Conservation (phyloP, 2,329 filamentous ascomycete genomes). For the Phialophora macrospora region DNA sequence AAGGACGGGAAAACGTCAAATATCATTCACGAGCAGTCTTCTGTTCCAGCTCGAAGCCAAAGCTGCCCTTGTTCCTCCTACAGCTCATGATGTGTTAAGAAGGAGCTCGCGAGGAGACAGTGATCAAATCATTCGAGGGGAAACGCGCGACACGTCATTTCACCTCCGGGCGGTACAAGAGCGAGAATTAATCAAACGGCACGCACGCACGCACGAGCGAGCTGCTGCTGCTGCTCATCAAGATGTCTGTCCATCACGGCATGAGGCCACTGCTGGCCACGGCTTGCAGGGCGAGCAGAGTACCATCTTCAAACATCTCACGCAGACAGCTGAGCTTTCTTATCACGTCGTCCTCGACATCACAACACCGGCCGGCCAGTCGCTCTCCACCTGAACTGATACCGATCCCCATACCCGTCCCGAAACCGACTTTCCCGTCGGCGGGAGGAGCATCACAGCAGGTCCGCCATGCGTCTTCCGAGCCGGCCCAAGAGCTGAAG, state of each 20-base stretch:
- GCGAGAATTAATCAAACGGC: not conserved
- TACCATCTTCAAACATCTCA: constrained; percentile 3
- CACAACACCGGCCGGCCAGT: constrained; percentile 5
- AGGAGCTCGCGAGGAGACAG: not conserved
- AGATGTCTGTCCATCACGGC: constrained; percentile 21
- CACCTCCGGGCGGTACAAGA: not conserved
- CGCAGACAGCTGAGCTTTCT: constrained; percentile 24
- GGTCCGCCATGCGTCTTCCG: constrained; percentile 22
- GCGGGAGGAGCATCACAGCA: not conserved
- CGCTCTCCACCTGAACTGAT: constrained; percentile 8
- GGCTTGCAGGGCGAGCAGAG: constrained; percentile 4
- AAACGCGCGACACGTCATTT: not conserved
- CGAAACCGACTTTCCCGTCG: not conserved
- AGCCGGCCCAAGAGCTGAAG: constrained; percentile 38
- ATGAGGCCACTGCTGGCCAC: constrained; percentile 24
- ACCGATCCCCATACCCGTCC: constrained; percentile 4
- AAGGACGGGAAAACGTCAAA: not conserved
- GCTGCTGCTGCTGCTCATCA: not conserved
- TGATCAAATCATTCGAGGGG: not conserved
- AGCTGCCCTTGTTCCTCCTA: not conserved
- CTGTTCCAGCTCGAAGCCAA: not conserved
- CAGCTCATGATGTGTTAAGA: not conserved
- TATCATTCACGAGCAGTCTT: not conserved
- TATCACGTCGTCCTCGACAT: constrained; percentile 7
- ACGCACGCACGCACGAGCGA: not conserved